Base-by-base conservation (phyloP, 192 early-diverging fungal genomes). In the Mortierella antarctica region DNA sequence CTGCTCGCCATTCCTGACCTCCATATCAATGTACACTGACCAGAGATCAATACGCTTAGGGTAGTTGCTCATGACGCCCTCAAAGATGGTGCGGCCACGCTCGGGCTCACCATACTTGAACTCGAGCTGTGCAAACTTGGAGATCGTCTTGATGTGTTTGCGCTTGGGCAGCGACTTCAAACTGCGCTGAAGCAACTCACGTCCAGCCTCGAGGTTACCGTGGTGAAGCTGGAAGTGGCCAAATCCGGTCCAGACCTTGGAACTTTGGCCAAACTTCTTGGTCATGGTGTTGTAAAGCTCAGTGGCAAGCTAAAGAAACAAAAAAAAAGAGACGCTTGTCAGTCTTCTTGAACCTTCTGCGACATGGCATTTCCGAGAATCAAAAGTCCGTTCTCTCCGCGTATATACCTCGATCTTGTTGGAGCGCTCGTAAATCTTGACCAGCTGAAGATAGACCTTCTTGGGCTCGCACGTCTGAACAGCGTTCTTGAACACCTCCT, bases 11-110 rank as follows among this genome's bases (percentile, higher is more conserved):
- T 86, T 86, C 65, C 92, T 88, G 64, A 93, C 90, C 82, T 99
- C 98, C 96, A 98, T 97, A 84, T 99, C 97, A 61, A 98, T 82
- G 71, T 98, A 99, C 20, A 99, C 88, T 12, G 91, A 95, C 98
- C 98, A 99, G 68, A 99, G 83, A 84, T 99, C 97, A 23, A 96
- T 82, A 4, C 96, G 87, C 83, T 97, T 99, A 49, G 97, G 97
- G 68, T 96, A 95, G 55, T 92, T 95, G 80, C 86, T 89, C 83
- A 99, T 87, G 42, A 99, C 88, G 55, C 96, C 95, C 87, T 99
- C 98, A 82, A 99, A 95, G 72, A 99, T 92, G 0, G 98, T 99
- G 49, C 98, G 91, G 13, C 97, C 98, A 74, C 97, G 93, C 82
- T 99, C 98, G 23, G 95, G 87, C 82, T 99, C 97, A 46, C 98